Conservation (phyloP, 176 grass and related monocot genomes). For the Bolboschoenus planiculmis region DNA sequence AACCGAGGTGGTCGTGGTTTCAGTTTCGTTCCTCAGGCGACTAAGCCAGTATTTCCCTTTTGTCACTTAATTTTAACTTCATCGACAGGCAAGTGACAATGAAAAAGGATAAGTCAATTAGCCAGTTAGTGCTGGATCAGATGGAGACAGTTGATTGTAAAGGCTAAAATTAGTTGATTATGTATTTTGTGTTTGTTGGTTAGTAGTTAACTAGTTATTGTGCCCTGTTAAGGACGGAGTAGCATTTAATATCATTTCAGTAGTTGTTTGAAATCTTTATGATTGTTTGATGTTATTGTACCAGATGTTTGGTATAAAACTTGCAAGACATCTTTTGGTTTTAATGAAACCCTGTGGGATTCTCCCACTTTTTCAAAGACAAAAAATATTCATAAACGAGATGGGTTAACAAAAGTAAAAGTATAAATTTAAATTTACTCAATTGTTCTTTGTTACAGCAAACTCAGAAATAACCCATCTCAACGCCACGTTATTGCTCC, state of each 20-base stretch:
- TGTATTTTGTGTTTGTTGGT: neutral
- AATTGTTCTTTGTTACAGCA: slow-evolving; percentile 19
- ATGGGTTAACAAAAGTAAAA: neutral
- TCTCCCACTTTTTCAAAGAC: neutral
- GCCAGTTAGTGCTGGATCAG: neutral
- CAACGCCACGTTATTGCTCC: slow-evolving; percentile 14
- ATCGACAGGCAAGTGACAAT: neutral
- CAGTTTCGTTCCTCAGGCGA: neutral
- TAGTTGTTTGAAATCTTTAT: neutral
- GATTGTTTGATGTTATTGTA: neutral
- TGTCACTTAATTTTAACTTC: neutral
- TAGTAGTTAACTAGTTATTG: neutral
- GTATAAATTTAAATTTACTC: slow-evolving; percentile 15
- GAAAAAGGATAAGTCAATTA: neutral
- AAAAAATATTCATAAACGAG: neutral
- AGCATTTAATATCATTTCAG: neutral
- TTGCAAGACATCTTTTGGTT: neutral
- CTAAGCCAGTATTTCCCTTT: neutral
- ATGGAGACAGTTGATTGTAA: neutral
- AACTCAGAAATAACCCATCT: neutral
- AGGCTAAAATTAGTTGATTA: neutral
- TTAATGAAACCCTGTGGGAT: neutral
- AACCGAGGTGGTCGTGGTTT: neutral
- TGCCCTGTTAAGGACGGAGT: neutral
- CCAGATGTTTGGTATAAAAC: neutral